Conservation (phyloP, 2,329 filamentous ascomycete species). For the Aspergillus neotritici region DNA sequence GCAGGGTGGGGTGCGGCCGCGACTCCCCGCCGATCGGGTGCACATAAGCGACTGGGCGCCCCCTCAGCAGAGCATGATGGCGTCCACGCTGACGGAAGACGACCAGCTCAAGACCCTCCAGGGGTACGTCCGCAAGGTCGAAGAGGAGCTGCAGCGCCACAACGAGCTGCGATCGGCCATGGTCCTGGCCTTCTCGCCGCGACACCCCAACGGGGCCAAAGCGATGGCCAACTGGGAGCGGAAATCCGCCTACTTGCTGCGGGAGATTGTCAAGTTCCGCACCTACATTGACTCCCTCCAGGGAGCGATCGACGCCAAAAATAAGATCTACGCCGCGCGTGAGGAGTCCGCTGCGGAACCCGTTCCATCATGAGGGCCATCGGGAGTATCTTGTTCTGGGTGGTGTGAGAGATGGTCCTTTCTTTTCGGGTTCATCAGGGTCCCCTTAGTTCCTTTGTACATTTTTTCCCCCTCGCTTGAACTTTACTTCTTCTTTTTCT, state of each 20-base stretch:
- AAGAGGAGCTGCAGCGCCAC: constrained; percentile 77
- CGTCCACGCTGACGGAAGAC: constrained; percentile 68
- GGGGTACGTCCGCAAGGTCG: constrained; percentile 76
- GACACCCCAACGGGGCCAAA: constrained; percentile 71
- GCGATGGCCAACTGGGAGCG: constrained; percentile 97
- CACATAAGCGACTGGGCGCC: constrained; percentile 83
- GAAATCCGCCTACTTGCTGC: constrained; percentile 83
- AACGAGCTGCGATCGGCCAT: constrained; percentile 84
- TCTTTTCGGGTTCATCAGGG: no score
- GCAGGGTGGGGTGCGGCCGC: constrained; percentile 54
- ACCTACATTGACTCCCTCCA: constrained; percentile 87
- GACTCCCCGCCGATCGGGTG: constrained; percentile 78
- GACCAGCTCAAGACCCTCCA: constrained; percentile 73
- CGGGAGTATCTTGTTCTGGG: no score
- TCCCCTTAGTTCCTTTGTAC: background rate
- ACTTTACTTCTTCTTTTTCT: constrained; percentile 1
- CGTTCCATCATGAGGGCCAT: no score
- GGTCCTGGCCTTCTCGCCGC: constrained; percentile 80
- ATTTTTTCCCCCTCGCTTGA: constrained; percentile 2
- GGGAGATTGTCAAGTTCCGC: constrained; percentile 93
- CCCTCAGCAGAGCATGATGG: constrained; percentile 83
- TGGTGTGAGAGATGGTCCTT: no score
- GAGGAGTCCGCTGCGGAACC: constrained; percentile 7
- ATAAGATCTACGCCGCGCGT: constrained; percentile 56
- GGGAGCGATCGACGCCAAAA: constrained; percentile 63